A percentile compares a stretch with the other conserved stretches of the same genome.
phyloP scores from a whole-genome alignment of 805 yeast genomes.

The Ogataea paradorogensis region DNA sequence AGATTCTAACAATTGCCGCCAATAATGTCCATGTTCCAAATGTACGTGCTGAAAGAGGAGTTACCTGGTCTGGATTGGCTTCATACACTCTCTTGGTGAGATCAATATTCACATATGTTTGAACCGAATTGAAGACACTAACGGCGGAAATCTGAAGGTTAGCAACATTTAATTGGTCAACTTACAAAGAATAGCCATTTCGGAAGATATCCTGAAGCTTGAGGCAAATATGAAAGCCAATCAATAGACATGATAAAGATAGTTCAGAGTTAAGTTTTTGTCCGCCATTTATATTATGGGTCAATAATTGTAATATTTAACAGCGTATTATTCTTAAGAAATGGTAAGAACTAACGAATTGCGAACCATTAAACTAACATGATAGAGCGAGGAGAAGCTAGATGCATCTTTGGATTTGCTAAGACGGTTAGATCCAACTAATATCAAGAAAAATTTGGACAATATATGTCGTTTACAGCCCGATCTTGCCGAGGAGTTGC shows the following conservation, averaged over 20 bases:
- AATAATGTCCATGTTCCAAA: conserved; percentile 98
- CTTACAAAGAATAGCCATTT: conserved; percentile 72
- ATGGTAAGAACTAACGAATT: conserved; percentile 8
- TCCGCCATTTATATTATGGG: conserved; percentile 10
- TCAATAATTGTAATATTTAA: conserved; percentile 1
- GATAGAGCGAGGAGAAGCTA: conserved; percentile 45
- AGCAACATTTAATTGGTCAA: conserved; percentile 11
- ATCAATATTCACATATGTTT: conserved; percentile 69
- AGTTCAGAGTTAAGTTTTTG: not conserved
- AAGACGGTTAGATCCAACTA: conserved; percentile 70
- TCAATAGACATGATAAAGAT: not conserved
- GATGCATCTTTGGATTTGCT: conserved; percentile 79
- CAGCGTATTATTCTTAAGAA: conserved; percentile 4
- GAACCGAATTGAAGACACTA: conserved; percentile 87
- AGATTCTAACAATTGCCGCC: conserved; percentile 78
- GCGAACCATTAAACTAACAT: conserved; percentile 3
- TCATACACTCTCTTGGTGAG: conserved; percentile 81
- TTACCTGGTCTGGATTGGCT: conserved; percentile 55
- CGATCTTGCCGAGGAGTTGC: conserved; percentile 79
- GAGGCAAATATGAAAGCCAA: conserved; percentile 36
- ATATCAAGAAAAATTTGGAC: conserved; percentile 43
- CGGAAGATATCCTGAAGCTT: conserved; percentile 58
- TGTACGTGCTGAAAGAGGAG: conserved; percentile 80
- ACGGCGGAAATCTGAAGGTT: conserved; percentile 63
- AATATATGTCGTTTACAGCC: conserved; percentile 55